Base-by-base conservation (phyloP, 73 alveolate species). In the Paramecium primaurelia region DNA sequence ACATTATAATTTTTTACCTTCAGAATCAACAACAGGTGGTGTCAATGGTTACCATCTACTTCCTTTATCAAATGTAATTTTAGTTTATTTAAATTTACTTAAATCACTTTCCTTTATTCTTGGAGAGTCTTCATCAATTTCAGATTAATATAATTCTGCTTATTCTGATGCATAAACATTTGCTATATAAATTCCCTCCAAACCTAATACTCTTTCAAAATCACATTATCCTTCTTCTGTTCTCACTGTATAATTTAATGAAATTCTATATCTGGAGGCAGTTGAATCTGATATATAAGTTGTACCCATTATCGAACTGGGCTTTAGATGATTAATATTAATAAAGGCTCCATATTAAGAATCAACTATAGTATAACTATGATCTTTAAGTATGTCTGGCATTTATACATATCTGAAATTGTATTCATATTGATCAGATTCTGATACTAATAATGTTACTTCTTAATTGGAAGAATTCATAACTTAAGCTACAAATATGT, bases 21-120 rank as follows among this genome's bases (percentile, higher is more conserved):
- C 93, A 20, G 97, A 69, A 42, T 95, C 98, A n/a, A 44, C 44
- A 18, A 34, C 32, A 38, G 98, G 98, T 37, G 98, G 93, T 25
- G 69, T 86, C 36, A 95, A 59, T 22, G 92, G 18, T 42, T 92
- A 88, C 99, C 99, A 97, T 45, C 71, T 91, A 25, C 98, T 98
- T 37, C 99, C 99, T 58, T 96, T 97, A 80, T 97, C 98, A 88
- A 95, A 95, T 30, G 99, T 95, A 32, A 97, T 97, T 60, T 96
- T 90, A 54, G 95, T 44, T 44, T 92, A 92, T 51, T 51, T 86
- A 34, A 28, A 44, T 84, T 60, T 77, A 18, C 77, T 40, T 51
- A 44, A 86, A 59, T 58, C 69, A 36, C 51, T 20, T 20, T 54
- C 59, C 71, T 73, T 92, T 59, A 42, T 68, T 86, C 49, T 77